Base-by-base conservation (phyloP, 192 early-diverging fungal species). In the Rhizophagus sp. region DNA sequence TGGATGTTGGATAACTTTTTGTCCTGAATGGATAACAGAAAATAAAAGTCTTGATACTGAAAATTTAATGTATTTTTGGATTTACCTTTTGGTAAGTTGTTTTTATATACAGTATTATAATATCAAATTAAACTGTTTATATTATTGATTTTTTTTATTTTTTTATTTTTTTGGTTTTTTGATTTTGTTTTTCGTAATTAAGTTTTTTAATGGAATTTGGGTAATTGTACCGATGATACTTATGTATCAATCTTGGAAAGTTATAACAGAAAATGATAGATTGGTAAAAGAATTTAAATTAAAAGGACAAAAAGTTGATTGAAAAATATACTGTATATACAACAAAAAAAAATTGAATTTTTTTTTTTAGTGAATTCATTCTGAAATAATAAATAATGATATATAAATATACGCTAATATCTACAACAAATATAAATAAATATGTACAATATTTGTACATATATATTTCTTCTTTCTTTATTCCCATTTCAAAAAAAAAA, bases 141-240 rank as follows among this genome's bases (percentile, higher is more conserved):
- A n/a, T n/a, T n/a, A 30, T 30, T 30, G 27, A 30, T 30, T 30
- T n/a, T n/a, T n/a, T n/a, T n/a, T 30, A 30, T 30, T 30, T 30
- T 30, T 30, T 47, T 2, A 19, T 80, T 19, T 50, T 25, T 71
- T 47, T 44, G 34, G 11, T 10, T 5, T 47, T 47, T 49, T 49
- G n/a, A n/a, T n/a, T 25, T 50, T 70, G 61, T n/a, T 22, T 73
- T 17, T 19, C 47, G 8, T 24, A 13, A 49, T 27, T 62, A n/a
- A 34, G 83, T 79, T 84, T 57, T 84, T 84, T 57, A 84, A 84
- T 68, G 83, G 83, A 34, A 36, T 84, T 67, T 84, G 83, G 83
- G 76, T 84, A 2, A 47, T 81, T 34, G 73, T 84, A 19, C 83
- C 83, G 9, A 34, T 73, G 36, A 62, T 69, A 22, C 57, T 84